Evolutionary conservation across 768 basidiomycete species (phyloP).

Genomic region (Kwoniella shandongensis): DNA sequence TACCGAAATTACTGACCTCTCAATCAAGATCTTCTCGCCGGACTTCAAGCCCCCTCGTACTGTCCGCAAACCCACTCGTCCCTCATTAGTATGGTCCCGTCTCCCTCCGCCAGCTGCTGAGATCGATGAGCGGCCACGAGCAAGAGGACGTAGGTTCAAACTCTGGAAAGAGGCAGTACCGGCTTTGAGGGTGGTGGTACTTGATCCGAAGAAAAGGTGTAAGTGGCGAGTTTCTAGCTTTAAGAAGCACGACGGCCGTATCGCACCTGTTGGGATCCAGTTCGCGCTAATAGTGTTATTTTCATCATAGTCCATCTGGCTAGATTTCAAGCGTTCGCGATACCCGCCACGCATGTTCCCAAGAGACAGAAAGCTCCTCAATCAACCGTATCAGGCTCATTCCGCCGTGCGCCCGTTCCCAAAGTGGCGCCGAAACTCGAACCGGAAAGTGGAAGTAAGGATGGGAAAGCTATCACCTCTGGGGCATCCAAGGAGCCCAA

Average conservation of each 20-base stretch:
- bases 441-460: too few species aligned
- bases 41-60: conserved; percentile 9
- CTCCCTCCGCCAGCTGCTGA: conserved; percentile 20
- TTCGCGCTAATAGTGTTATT: neutral
- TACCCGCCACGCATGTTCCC: neutral
- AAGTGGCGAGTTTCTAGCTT: conserved; percentile 6
- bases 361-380: neutral
- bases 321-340: conserved; percentile 15
- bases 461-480: too few species aligned
- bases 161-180: conserved; percentile 13
- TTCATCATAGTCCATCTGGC: conserved; percentile 17
- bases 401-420: too few species aligned
- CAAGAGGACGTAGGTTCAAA: conserved; percentile 10
- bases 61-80: conserved; percentile 3
- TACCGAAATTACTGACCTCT: conserved; percentile 8
- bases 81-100: conserved; percentile 7
- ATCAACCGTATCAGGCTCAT: too few species aligned
- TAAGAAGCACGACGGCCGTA: too few species aligned
- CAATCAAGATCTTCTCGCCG: conserved; percentile 11
- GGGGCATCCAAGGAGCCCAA: too few species aligned
- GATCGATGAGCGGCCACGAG: conserved; percentile 13
- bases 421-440: too few species aligned
- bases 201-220: conserved; percentile 19
- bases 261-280: too few species aligned
- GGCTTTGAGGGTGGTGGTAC: conserved; percentile 8